Evolutionary conservation across 495 filamentous ascomycete species (phyloP).

Genomic region (Zalerion maritima): DNA sequence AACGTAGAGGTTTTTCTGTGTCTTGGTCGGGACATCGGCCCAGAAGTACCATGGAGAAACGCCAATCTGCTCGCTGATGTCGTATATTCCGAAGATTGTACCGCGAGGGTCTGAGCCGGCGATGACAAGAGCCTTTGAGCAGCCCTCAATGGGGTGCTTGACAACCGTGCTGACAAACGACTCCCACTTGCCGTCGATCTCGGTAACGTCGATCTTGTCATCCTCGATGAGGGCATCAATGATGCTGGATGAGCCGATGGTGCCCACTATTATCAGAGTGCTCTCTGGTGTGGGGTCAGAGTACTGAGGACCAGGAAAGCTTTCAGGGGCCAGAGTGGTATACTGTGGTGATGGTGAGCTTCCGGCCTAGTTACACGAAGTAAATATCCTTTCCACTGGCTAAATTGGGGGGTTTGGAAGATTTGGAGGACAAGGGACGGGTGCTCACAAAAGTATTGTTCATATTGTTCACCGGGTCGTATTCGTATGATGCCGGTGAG

Average conservation of each 20-base stretch:
- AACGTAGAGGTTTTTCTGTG: conserved; percentile 40
- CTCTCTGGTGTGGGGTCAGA: conserved; percentile 27
- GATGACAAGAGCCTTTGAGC: conserved; percentile 48
- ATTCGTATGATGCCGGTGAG: conserved; percentile 23
- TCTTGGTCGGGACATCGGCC: conserved; percentile 49
- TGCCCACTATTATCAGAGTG: conserved; percentile 54
- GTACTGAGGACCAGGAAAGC: conserved; percentile 30
- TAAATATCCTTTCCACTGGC: too few relatives aligned
- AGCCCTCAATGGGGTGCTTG: conserved; percentile 40
- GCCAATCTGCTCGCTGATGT: conserved; percentile 61
- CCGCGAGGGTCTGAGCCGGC: conserved; percentile 54
- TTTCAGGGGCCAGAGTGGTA: conserved; percentile 22
- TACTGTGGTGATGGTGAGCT: conserved; percentile 26
- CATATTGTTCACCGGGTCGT: conserved; percentile 26
- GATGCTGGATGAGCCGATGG: conserved; percentile 45
- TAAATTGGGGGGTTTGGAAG: neutral
- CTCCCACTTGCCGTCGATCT: conserved; percentile 53
- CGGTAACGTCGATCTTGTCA: conserved; percentile 40
- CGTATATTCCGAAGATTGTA: conserved; percentile 60
- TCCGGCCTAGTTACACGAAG: too few relatives aligned
- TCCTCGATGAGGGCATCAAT: conserved; percentile 39
- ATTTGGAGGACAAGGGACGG: neutral
- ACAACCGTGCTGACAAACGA: conserved; percentile 48
- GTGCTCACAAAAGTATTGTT: conserved; percentile 32
- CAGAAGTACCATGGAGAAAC: conserved; percentile 68